These are phyloP conservation scores for Aspergillus steynii DNA, from an alignment of 495 filamentous ascomycete genomes.

Conservation along the genomic window DNA sequence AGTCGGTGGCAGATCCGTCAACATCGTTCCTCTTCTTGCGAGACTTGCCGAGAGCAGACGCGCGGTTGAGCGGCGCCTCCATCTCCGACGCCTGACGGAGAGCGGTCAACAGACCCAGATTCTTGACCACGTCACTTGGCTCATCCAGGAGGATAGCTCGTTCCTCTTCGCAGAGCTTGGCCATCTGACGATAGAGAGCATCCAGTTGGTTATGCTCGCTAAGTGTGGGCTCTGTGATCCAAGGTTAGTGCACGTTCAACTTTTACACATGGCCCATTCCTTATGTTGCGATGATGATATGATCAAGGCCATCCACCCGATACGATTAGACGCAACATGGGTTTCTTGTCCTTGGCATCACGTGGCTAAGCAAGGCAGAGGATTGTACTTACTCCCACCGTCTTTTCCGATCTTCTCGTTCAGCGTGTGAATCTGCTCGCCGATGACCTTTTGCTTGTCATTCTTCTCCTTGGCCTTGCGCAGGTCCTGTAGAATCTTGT, in stretches of 20 bases:
- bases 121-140: conserved; percentile 59
- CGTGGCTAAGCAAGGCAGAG: background rate
- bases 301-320: background rate
- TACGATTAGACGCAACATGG: background rate
- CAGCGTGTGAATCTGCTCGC: conserved; percentile 54
- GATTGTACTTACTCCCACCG: conserved; percentile 42
- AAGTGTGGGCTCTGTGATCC: conserved; percentile 36
- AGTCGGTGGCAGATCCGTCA: conserved; percentile 68
- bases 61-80: conserved; percentile 52
- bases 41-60: conserved; percentile 47
- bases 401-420: conserved; percentile 50
- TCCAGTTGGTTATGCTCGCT: conserved; percentile 53
- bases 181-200: conserved; percentile 59
- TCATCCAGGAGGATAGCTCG: conserved; percentile 58
- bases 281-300: no score
- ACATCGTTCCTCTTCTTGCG: conserved; percentile 70
- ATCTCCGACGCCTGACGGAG: conserved; percentile 59
- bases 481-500: conserved; percentile 58
- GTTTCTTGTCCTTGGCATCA: background rate
- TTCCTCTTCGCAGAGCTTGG: conserved; percentile 64
- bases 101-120: conserved; percentile 60
- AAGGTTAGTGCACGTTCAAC: conserved; percentile 16
- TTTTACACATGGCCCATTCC: background rate
- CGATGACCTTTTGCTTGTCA: conserved; percentile 50
- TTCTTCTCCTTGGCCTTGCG: conserved; percentile 63